Conservation (phyloP, 345 rosid genomes). For the Eucalyptus erythrocorys region DNA sequence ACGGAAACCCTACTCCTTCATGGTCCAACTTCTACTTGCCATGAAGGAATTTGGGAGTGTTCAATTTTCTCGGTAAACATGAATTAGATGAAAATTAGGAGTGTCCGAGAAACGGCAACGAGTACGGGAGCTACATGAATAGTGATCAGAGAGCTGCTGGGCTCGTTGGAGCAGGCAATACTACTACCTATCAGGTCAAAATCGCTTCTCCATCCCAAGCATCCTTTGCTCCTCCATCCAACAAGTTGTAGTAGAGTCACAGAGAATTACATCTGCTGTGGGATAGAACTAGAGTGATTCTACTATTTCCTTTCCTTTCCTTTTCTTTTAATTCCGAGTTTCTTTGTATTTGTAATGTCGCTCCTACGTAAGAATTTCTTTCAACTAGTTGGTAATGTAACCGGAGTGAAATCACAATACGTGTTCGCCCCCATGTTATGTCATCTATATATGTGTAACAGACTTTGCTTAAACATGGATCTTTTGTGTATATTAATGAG, state of each 20-base stretch:
- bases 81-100: not conserved
- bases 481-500: not conserved
- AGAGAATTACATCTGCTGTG: not conserved
- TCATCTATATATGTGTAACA: not conserved
- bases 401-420: not conserved
- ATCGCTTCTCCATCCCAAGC: not conserved
- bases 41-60: not conserved
- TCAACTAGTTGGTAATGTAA: not conserved
- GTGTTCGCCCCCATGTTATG: not conserved
- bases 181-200: not conserved
- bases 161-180: not conserved
- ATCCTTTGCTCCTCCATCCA: not conserved
- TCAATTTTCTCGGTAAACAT: not conserved
- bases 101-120: not conserved
- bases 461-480: not conserved
- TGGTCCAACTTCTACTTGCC: not conserved
- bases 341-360: not conserved
- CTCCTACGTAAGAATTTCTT: not conserved
- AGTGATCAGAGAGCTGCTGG: not conserved
- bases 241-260: not conserved
- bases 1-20: not conserved
- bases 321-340: not conserved
- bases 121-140: not conserved
- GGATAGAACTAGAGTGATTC: not conserved
- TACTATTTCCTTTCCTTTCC: not conserved